Conservation (phyloP, 768 basidiomycete genomes). For the Lentinula sp. region DNA sequence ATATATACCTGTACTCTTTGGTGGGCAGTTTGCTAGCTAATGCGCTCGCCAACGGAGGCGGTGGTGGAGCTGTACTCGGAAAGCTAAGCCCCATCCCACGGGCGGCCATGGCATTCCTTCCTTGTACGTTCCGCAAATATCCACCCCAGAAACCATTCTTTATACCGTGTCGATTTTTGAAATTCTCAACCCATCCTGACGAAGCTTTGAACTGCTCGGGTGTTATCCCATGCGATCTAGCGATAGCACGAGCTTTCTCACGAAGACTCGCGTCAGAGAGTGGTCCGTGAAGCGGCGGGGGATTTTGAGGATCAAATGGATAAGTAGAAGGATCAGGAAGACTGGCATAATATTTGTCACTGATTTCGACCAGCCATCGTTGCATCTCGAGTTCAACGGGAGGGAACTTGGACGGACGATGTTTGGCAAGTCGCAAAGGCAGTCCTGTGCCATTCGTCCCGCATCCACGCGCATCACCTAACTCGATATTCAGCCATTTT, state of each 20-base stretch:
- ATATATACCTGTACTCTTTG: background rate
- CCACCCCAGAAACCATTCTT: slow-evolving; percentile 56
- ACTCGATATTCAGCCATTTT: slow-evolving; percentile 57
- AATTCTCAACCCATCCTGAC: slow-evolving; percentile 89
- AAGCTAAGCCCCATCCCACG: slow-evolving; percentile 15
- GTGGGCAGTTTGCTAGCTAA: background rate
- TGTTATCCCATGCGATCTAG: slow-evolving; percentile 41
- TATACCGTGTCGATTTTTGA: slow-evolving; percentile 79
- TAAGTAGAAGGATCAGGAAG: slow-evolving; percentile 3
- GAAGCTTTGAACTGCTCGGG: slow-evolving; percentile 87
- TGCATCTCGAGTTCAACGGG: slow-evolving; percentile 63
- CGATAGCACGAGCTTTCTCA: slow-evolving; percentile 46
- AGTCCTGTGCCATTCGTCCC: background rate
- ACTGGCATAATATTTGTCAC: background rate
- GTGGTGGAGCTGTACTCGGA: background rate
- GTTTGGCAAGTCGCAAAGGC: slow-evolving; percentile 47
- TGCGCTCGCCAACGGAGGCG: background rate
- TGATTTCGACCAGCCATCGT: slow-evolving; percentile 42
- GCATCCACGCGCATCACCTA: slow-evolving; percentile 42
- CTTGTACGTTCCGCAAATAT: slow-evolving; percentile 18
- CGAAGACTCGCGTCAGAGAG: slow-evolving; percentile 60
- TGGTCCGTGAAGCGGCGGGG: slow-evolving; percentile 29
- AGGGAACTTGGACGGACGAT: slow-evolving; percentile 78
- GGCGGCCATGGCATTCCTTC: background rate
- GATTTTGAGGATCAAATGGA: background rate